These are phyloP conservation scores for Leccinum holopus DNA, from an alignment of 1,284 basidiomycete genomes.

Conservation along the genomic window DNA sequence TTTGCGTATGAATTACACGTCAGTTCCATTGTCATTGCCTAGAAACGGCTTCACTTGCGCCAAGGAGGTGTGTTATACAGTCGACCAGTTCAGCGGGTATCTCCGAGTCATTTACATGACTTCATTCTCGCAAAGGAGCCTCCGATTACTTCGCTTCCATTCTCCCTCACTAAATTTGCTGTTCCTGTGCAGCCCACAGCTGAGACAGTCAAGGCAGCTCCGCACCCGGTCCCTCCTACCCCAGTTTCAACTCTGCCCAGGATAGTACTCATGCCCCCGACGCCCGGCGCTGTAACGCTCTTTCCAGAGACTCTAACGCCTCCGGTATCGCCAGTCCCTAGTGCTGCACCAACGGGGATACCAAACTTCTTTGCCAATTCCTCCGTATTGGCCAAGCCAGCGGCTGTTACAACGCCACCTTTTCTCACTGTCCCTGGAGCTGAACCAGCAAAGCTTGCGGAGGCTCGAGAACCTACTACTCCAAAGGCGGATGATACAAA, in stretches of 20 bases:
- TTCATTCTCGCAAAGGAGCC: slow-evolving; percentile 56
- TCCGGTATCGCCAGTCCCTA: neutral
- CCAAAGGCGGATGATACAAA: slow-evolving; percentile 12
- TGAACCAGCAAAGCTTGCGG: slow-evolving; percentile 18
- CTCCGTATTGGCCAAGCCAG: slow-evolving; percentile 34
- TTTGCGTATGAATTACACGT: neutral
- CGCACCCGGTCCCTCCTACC: slow-evolving; percentile 3
- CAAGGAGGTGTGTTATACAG: slow-evolving; percentile 49
- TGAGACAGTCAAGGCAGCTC: slow-evolving; percentile 5
- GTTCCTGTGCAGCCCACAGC: slow-evolving; percentile 4
- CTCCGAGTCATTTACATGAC: slow-evolving; percentile 27
- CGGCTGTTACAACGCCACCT: slow-evolving; percentile 9
- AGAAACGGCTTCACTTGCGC: slow-evolving; percentile 61
- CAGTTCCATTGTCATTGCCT: slow-evolving; percentile 12
- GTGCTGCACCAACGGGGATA: slow-evolving; percentile 24
- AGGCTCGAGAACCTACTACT: slow-evolving; percentile 7
- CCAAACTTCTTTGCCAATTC: slow-evolving; percentile 55
- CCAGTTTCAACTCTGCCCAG: slow-evolving; percentile 17
- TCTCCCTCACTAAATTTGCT: slow-evolving; percentile 52
- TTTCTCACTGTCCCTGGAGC: slow-evolving; percentile 7
- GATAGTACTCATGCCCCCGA: slow-evolving; percentile 33
- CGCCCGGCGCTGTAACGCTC: slow-evolving; percentile 16
- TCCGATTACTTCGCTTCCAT: slow-evolving; percentile 61
- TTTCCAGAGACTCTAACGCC: slow-evolving; percentile 20
- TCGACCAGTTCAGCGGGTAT: neutral